Base-by-base conservation (phyloP, 352 stramenopile genomes). In the Phytophthora palmivora region DNA sequence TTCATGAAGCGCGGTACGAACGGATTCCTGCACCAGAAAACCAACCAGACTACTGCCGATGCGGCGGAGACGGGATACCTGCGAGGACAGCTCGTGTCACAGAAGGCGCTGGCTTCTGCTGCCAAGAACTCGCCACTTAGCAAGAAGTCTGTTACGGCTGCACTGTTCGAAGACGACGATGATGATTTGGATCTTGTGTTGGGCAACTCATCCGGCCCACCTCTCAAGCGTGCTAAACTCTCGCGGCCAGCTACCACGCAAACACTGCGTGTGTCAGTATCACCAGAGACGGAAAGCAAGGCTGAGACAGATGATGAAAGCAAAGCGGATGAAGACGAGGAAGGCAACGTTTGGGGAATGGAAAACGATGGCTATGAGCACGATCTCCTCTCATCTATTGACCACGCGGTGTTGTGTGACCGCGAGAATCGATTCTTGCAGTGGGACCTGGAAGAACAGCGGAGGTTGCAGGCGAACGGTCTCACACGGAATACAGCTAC, bases 401-500 rank as follows among this genome's bases (percentile, higher is more conserved):
- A 94, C 49, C 85, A 92, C 48, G 78, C 81, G 12, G 83, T 91
- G 41, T 67, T 94, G 28, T 94, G 85, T 43, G 85, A 94, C 58
- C 84, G 84, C 19, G 82, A 92, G 61, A 94, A 94, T 58, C 81
- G 85, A 2, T 94, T 94, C 49, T 51, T 91, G 46, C 79, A 89
- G 53, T 91, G 82, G 81, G 82, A 89, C 44, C 37, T 91, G 6
- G 79, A 92, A 62, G 74, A 70, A 58, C 71, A 65, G 38, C 72
- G 28, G 44, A 68, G 36, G 59, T 54, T 44, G 63, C 75, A 51
- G 26, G 41, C 63, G 6, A 63, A 62, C 10, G 33, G 45, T 26
- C n/a, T n/a, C n/a, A 10, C 48, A 22, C 47, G 28, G n/a, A 55
- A 59, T 21, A 28, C 34, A 48, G 37, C 67, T 21, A 70, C 63